Conservation (phyloP, 1,284 basidiomycete genomes). For the Agroathelia rolfsii region DNA sequence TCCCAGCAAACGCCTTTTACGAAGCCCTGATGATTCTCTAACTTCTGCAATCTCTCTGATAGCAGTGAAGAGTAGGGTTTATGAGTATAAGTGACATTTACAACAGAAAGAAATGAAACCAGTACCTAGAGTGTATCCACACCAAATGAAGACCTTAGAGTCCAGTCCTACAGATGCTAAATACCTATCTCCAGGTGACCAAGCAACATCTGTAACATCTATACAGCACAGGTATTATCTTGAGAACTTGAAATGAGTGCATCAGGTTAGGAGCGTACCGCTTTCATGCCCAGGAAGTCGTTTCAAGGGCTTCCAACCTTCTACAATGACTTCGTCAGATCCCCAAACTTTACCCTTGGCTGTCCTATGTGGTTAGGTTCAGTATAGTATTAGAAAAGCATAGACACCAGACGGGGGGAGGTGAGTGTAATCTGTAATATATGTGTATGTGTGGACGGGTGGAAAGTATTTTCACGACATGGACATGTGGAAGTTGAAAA, state of each 20-base stretch:
- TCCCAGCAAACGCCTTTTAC: conserved; percentile 99
- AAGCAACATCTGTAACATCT: conserved; percentile 95
- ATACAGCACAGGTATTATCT: conserved; percentile 6
- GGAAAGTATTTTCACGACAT: too few relatives aligned
- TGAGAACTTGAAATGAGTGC: conserved; percentile 1
- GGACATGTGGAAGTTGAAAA: too few relatives aligned
- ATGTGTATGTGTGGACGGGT: too few relatives aligned
- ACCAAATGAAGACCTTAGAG: conserved; percentile 88
- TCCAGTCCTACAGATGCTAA: conserved; percentile 93
- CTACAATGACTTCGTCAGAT: conserved; percentile 89
- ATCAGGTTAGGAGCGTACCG: conserved; percentile 34
- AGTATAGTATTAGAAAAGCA: too few relatives aligned
- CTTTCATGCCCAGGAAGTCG: conserved; percentile 90
- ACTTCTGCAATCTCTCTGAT: conserved; percentile 69
- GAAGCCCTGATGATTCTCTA: conserved; percentile 90
- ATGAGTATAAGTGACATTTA: conserved; percentile 1
- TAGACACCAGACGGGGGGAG: too few relatives aligned
- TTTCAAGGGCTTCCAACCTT: conserved; percentile 92
- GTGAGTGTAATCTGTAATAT: too few relatives aligned
- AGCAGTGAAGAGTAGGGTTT: conserved; percentile 3
- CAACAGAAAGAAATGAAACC: conserved; percentile 7
- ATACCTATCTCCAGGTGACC: conserved; percentile 87
- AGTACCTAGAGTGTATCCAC: conserved; percentile 77
- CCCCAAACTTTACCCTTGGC: conserved; percentile 85
- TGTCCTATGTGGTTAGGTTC: conserved; percentile 34